Evolutionary conservation across 805 yeast species (phyloP).

Genomic region (Candida insectorum): DNA sequence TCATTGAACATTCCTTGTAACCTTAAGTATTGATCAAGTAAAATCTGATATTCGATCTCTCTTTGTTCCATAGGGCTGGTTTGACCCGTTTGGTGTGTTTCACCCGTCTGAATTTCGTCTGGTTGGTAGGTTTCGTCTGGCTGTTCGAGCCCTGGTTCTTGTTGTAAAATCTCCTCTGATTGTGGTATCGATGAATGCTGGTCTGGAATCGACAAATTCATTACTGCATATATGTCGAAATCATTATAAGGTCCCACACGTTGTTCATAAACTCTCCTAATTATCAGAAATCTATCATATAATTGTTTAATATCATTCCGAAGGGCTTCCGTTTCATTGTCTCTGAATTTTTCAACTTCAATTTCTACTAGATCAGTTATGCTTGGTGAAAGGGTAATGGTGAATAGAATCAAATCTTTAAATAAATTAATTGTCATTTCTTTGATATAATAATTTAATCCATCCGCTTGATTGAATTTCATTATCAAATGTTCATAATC

Average conservation of each 20-base stretch:
- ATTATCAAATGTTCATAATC: slow-evolving; percentile 18
- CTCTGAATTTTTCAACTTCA: slow-evolving; percentile 16
- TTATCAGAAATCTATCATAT: slow-evolving; percentile 1
- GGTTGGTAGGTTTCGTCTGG: background rate
- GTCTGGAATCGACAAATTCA: background rate
- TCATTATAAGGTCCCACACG: slow-evolving; percentile 1
- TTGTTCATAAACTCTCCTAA: background rate
- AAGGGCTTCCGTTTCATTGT: slow-evolving; percentile 16
- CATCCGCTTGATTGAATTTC: slow-evolving; percentile 1
- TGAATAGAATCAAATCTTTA: slow-evolving; percentile 17
- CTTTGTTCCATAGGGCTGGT: slow-evolving; percentile 6
- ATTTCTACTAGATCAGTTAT: slow-evolving; percentile 10
- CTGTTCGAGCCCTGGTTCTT: background rate
- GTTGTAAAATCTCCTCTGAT: background rate
- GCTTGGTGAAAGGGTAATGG: slow-evolving; percentile 17
- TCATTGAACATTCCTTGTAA: slow-evolving; percentile 5
- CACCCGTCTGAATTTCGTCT: too few relatives aligned
- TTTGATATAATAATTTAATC: background rate
- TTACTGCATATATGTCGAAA: slow-evolving; percentile 5
- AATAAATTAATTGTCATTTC: slow-evolving; percentile 12
- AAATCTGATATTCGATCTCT: slow-evolving; percentile 12
- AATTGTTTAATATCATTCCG: slow-evolving; percentile 6
- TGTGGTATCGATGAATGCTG: background rate
- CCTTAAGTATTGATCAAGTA: slow-evolving; percentile 7
- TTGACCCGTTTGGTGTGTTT: too few relatives aligned